These are phyloP conservation scores for Fusarium irregulare DNA, from an alignment of 2,329 filamentous ascomycete genomes.

Conservation along the genomic window DNA sequence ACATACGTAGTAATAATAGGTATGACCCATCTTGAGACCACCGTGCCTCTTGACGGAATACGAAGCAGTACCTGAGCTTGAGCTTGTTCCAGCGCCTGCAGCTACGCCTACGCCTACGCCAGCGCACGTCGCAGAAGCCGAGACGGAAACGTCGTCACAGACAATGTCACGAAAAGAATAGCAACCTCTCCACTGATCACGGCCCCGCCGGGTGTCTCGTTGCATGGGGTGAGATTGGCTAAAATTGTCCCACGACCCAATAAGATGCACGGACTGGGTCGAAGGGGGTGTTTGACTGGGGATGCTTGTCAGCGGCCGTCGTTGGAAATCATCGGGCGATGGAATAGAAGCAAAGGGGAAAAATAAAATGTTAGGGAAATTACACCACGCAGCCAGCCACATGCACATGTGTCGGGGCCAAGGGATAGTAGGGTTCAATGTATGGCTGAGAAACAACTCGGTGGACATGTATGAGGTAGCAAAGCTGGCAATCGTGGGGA, in stretches of 20 bases:
- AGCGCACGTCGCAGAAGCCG: conserved; percentile 41
- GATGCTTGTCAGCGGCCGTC: conserved; percentile 45
- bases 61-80: conserved; percentile 37
- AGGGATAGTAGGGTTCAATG: conserved; percentile 5
- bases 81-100: conserved; percentile 38
- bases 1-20: conserved; percentile 95
- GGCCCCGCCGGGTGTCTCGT: conserved; percentile 78
- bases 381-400: conserved; percentile 42
- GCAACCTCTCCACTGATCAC: conserved; percentile 86
- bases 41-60: conserved; percentile 69
- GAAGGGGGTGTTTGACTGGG: conserved; percentile 69
- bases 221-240: conserved; percentile 81
- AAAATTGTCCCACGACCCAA: conserved; percentile 98
- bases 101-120: conserved; percentile 37
- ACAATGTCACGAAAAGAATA: conserved; percentile 88
- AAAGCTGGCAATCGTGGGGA: conserved; percentile 39
- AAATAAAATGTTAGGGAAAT: conserved; percentile 37
- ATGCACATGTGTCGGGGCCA: conserved; percentile 12
- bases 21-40: conserved; percentile 90
- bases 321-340: conserved; percentile 29
- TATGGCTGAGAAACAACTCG: conserved; percentile 21
- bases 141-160: conserved; percentile 74
- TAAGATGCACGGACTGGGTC: conserved; percentile 77
- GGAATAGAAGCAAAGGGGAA: conserved; percentile 41
- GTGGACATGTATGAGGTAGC: conserved; percentile 12